Percentiles rank a stretch among this genome's conserved stretches.
phyloP scores from a whole-genome alignment of 192 early-diverging fungal species.

The Backusella westeae region DNA sequence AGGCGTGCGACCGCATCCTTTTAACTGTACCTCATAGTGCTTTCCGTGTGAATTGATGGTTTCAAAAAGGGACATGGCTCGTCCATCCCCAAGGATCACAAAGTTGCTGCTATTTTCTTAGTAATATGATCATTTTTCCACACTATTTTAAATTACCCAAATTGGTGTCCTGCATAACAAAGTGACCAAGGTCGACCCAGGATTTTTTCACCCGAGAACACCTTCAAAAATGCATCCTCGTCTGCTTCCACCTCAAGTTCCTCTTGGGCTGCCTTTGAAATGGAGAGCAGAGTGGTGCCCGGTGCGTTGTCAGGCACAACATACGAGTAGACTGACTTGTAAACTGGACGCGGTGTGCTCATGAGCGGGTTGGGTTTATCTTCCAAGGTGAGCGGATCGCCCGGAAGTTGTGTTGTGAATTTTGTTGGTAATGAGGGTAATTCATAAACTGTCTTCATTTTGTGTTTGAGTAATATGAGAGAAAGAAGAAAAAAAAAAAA shows the following conservation, averaged over 20 bases:
- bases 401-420: constrained; percentile 6
- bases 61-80: constrained; percentile 74
- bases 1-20: constrained; percentile 83
- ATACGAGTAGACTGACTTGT: constrained; percentile 40
- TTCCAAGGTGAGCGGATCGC: not conserved
- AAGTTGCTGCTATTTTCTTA: constrained; percentile 41
- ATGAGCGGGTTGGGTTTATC: not conserved
- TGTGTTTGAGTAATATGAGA: not conserved
- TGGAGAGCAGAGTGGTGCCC: constrained; percentile 20
- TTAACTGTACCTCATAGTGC: constrained; percentile 78
- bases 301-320: constrained; percentile 42
- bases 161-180: constrained; percentile 75
- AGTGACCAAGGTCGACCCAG: constrained; percentile 62
- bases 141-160: constrained; percentile 36
- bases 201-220: constrained; percentile 42
- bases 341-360: constrained; percentile 23
- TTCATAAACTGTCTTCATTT: not conserved
- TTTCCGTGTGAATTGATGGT: constrained; percentile 34
- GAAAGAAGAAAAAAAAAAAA: not conserved
- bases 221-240: constrained; percentile 22
- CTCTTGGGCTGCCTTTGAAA: constrained; percentile 31
- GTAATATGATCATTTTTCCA: not conserved
- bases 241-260: constrained; percentile 29
- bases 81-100: constrained; percentile 81
- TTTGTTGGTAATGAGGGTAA: constrained; percentile 6